Conservation (phyloP, 176 grass and related monocot species). For the Zoysia pacifica region DNA sequence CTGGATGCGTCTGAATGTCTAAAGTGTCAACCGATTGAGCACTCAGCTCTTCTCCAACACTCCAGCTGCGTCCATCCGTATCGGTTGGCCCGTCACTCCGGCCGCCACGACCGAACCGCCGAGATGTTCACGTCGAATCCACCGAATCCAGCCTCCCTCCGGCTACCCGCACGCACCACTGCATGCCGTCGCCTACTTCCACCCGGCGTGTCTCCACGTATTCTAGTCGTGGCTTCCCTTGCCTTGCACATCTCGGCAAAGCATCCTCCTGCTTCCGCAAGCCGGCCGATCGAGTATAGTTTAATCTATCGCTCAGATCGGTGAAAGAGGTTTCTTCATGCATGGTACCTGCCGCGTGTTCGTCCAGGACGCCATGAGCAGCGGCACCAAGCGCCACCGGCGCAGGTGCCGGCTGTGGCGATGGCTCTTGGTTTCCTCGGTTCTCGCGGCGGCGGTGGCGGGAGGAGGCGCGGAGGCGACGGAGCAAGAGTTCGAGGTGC, state of each 20-base stretch:
- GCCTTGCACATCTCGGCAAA: conserved; percentile 89
- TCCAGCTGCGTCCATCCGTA: conserved; percentile 40
- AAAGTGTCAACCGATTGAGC: conserved; percentile 41
- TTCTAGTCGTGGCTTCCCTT: conserved; percentile 49
- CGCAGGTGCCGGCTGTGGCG: background rate
- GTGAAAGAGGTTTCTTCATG: background rate
- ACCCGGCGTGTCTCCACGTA: conserved; percentile 35
- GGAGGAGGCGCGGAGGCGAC: background rate
- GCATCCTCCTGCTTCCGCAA: conserved; percentile 36
- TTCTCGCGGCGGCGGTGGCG: background rate
- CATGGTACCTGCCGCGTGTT: background rate
- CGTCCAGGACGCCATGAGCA: conserved; percentile 41
- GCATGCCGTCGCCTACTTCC: conserved; percentile 21
- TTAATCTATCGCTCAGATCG: conserved; percentile 9
- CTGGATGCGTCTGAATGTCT: background rate
- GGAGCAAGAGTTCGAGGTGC: conserved; percentile 47
- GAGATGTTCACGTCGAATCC: conserved; percentile 52
- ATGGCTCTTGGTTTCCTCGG: background rate
- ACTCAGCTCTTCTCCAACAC: conserved; percentile 35
- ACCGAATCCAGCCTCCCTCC: conserved; percentile 23
- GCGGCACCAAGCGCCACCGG: background rate
- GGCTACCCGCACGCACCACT: conserved; percentile 37
- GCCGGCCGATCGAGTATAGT: background rate
- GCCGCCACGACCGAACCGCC: conserved; percentile 39
- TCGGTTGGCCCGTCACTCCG: conserved; percentile 44